These are phyloP conservation scores for Penicillium sp. DNA, from an alignment of 2,329 filamentous ascomycete genomes.

Conservation along the genomic window DNA sequence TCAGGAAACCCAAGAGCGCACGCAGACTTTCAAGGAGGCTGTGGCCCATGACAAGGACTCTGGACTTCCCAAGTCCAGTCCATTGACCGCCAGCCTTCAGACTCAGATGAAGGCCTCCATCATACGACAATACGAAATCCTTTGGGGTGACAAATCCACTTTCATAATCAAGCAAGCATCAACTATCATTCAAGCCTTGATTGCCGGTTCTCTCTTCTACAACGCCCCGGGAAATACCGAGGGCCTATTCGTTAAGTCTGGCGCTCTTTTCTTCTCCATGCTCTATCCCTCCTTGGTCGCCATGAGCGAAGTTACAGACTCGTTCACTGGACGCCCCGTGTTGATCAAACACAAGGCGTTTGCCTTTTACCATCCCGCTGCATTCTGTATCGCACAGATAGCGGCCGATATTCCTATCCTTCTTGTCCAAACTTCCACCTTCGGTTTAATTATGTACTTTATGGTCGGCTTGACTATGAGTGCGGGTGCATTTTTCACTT, in stretches of 20 bases:
- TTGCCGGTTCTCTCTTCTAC: conserved; percentile 66
- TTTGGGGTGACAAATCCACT: conserved; percentile 62
- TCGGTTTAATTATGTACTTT: conserved; percentile 60
- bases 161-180: conserved; percentile 60
- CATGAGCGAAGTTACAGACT: conserved; percentile 64
- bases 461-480: conserved; percentile 55
- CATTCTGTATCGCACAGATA: conserved; percentile 41
- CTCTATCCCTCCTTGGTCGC: conserved; percentile 60
- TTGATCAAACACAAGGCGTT: conserved; percentile 58
- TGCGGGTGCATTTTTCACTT: conserved; percentile 59
- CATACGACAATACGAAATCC: conserved; percentile 60
- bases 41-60: conserved; percentile 55
- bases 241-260: conserved; percentile 62
- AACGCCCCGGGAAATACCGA: conserved; percentile 54
- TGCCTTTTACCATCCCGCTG: conserved; percentile 54
- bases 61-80: conserved; percentile 50
- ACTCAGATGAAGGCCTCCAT: conserved; percentile 31
- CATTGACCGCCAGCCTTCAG: conserved; percentile 60
- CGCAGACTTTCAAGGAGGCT: conserved; percentile 52
- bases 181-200: conserved; percentile 57
- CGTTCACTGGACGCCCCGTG: conserved; percentile 58
- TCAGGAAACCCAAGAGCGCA: conserved; percentile 46
- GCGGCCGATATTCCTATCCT: conserved; percentile 53
- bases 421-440: conserved; percentile 57
- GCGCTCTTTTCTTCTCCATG: conserved; percentile 61